Base-by-base conservation (phyloP, 1,139 yeast species). In the Diutina rugosa region DNA sequence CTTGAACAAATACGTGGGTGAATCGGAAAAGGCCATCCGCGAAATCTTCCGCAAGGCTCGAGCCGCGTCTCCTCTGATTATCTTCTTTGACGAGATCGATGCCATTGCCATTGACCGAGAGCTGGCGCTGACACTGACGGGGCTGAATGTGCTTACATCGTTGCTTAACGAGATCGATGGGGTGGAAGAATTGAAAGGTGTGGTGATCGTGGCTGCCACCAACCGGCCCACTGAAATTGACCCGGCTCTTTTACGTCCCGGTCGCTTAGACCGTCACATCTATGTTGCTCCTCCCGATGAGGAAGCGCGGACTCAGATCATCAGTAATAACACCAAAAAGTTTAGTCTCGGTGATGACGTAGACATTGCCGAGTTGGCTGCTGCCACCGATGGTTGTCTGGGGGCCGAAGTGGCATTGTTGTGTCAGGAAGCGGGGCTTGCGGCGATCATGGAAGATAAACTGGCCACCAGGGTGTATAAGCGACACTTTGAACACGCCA, bases 21-120 rank as follows among this genome's bases (percentile, higher is more conserved):
- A 91, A 68, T 84, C 95, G 10, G 98, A 91, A 70, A 78, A 89
- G 55, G 87, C 96, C 4, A 85, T 91, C 21, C 74, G 98, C 61
- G 97, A 90, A 65, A 82, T 91, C 2, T 91, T 91, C 70, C 76
- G 95, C 56, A 91, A 90, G 65, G 98, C 98, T 0, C 76, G 97
- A 58, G 89, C 95, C 3, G 97, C 97, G 0, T 77, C 97, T 0
- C 98, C 98, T 6, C 86, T 95, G 51, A 90, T 91, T 58, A 84
- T 91, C 16, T 91, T 91, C 65, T 90, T 91, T 65, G 98, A 91
- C 72, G 99, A 93, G 69, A 90, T 93, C 56, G 99, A 93, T 70
- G 97, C 98, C 0, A 73, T 93, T 46, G 84, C 96, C 7, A 81
- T 88, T 0, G 85, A 87, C 58, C 76, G 99, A 63, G 80, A 77